phyloP scores from a whole-genome alignment of 257 asterid genomes.

The Salvia miltiorrhiza region DNA sequence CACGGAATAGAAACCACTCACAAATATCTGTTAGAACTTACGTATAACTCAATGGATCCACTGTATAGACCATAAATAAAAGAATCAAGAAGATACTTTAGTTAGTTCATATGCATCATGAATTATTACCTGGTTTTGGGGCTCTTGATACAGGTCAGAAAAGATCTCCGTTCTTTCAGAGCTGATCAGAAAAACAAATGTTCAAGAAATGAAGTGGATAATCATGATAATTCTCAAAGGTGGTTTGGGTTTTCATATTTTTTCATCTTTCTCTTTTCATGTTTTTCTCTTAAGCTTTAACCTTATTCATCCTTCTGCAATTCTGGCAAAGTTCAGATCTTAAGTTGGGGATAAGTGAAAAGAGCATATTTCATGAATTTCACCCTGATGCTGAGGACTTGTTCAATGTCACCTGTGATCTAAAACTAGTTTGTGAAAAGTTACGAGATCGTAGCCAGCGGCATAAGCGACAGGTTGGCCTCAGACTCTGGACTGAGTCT shows the following conservation, averaged over 20 bases:
- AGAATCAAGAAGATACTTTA: not conserved
- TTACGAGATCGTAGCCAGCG: constrained; percentile 81
- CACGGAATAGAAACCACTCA: not conserved
- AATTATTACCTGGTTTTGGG: constrained; percentile 23
- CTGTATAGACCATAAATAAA: constrained; percentile 1
- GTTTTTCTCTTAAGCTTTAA: not conserved
- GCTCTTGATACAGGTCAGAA: constrained; percentile 54
- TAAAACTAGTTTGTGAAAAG: constrained; percentile 85
- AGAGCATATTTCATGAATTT: constrained; percentile 91
- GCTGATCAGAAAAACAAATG: constrained; percentile 81
- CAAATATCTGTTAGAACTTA: not conserved
- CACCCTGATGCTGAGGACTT: constrained; percentile 99
- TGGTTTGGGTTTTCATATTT: constrained; percentile 22
- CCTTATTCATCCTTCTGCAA: constrained; percentile 11
- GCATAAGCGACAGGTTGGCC: constrained; percentile 84
- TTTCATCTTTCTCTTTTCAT: not conserved
- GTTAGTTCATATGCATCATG: constrained; percentile 10
- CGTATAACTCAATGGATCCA: not conserved
- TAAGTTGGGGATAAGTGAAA: constrained; percentile 92
- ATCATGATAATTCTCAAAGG: constrained; percentile 97
- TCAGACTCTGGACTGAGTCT: constrained; percentile 14
- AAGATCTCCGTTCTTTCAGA: constrained; percentile 71
- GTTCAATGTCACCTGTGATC: constrained; percentile 95
- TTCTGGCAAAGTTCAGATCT: constrained; percentile 51
- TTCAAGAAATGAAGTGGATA: constrained; percentile 98